phyloP scores from a whole-genome alignment of 2,329 filamentous ascomycete species.

The Onygenales sp. region DNA sequence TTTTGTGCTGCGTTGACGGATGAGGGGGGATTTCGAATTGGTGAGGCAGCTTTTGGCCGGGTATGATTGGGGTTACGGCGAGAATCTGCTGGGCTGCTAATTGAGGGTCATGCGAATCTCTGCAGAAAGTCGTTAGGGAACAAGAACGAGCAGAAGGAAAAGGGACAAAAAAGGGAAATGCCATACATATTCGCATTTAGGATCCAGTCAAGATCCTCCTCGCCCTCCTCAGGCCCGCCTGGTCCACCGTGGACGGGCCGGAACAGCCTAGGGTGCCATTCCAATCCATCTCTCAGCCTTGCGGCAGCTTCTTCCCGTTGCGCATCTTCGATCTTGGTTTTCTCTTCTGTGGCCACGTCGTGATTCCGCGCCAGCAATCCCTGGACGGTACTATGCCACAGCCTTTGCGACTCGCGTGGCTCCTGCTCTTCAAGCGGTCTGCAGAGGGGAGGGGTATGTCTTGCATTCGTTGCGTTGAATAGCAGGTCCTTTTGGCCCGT shows the following conservation, averaged over 20 bases:
- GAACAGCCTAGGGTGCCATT: constrained; percentile 87
- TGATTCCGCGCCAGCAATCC: constrained; percentile 82
- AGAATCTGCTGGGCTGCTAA: constrained; percentile 74
- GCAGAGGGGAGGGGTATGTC: constrained; percentile 61
- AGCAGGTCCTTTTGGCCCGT: constrained; percentile 82
- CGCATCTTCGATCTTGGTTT: constrained; percentile 88
- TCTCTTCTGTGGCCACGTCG: constrained; percentile 82
- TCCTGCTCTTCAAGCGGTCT: constrained; percentile 78
- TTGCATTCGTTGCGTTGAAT: constrained; percentile 75
- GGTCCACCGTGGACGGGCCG: constrained; percentile 61
- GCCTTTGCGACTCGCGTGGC: constrained; percentile 76
- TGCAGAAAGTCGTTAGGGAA: constrained; percentile 18
- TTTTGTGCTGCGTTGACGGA: constrained; percentile 9
- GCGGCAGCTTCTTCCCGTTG: constrained; percentile 82
- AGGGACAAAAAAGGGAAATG: background rate
- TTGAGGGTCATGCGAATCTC: constrained; percentile 56
- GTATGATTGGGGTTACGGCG: constrained; percentile 73
- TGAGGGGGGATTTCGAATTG: constrained; percentile 50
- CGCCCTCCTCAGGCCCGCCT: constrained; percentile 64
- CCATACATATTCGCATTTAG: constrained; percentile 75
- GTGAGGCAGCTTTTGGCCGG: constrained; percentile 56
- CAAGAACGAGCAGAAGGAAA: background rate
- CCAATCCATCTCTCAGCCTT: constrained; percentile 65
- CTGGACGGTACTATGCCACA: constrained; percentile 74
- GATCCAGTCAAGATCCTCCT: constrained; percentile 91